Conservation (phyloP, 129 eudicot species). For the Tanacetum coccineum region DNA sequence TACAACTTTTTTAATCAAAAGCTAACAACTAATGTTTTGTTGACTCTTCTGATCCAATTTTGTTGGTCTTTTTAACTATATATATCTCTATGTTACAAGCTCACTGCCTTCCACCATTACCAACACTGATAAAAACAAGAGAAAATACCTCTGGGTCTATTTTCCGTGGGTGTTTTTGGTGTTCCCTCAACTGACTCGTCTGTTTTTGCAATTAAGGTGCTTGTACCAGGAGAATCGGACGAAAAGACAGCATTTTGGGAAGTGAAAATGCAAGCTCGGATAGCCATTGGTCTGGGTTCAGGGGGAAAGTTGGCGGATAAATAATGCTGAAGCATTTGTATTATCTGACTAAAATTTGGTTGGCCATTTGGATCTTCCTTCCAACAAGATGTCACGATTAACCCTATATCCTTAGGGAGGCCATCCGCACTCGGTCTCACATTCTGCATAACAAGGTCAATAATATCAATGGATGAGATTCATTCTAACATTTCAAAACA, state of each 20-base stretch:
- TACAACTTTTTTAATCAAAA: constrained; percentile 34
- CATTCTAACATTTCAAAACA: neutral
- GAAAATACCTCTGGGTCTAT: constrained; percentile 42
- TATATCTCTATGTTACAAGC: constrained; percentile 20
- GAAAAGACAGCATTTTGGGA: constrained; percentile 61
- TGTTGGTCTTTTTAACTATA: constrained; percentile 27
- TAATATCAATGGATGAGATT: constrained; percentile 14
- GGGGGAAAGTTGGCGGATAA: constrained; percentile 55
- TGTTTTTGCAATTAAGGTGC: constrained; percentile 53
- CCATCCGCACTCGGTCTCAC: constrained; percentile 79
- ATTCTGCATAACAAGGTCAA: constrained; percentile 43
- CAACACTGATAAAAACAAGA: constrained; percentile 62
- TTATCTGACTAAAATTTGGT: constrained; percentile 77
- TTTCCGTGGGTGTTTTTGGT: constrained; percentile 46
- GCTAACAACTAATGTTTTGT: constrained; percentile 14
- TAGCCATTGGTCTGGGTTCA: constrained; percentile 43
- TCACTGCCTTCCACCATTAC: constrained; percentile 29
- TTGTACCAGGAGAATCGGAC: constrained; percentile 79
- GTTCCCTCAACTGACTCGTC: constrained; percentile 49
- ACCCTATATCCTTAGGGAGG: constrained; percentile 71
- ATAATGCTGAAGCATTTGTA: constrained; percentile 66
- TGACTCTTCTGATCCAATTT: neutral
- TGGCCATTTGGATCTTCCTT: constrained; percentile 76
- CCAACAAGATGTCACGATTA: constrained; percentile 84
- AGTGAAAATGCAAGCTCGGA: constrained; percentile 51